Evolutionary conservation across 192 early-diverging fungal genomes (phyloP), one percentile per base, ranked within the genome.

Genomic region (Podila epigama): DNA sequence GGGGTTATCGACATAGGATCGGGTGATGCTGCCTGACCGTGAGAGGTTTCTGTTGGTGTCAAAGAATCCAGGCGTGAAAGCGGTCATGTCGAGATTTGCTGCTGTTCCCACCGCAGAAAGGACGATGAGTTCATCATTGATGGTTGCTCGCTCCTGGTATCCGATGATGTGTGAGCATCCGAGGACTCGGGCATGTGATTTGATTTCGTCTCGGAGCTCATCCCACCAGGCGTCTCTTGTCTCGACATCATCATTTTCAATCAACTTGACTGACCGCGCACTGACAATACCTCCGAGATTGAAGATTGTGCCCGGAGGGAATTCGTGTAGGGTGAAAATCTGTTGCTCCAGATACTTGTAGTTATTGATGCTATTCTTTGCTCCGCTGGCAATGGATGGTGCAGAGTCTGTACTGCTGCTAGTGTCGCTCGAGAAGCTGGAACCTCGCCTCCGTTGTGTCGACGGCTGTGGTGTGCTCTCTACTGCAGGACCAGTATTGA

Each of bases 181-280:
- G 8, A 93, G 64, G 0, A 82, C 73, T 53, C 86, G 61, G 13
- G 92, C 92, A 63, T 94, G 93, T 36, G 81, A 79, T 58, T 91
- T 91, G 77, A 94, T 89, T 70, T 94, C 93, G 32, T 92, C 92
- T 35, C 93, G 79, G 15, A 94, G 72, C 75, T 94, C 93, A 11
- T 81, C 51, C 75, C 78, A 81, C 75, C 78, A 79, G 12, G 75
- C 56, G 22, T 81, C 75, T 7, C 80, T 50, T 5, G 71, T 70
- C 44, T 81, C 75, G 9, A 64, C 65, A 54, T 72, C 70, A 29
- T 81, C 75, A 42, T 81, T 75, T n/a, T 79, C 75, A 29, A 81
- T 79, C 10, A 81, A 31, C 51, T 79, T 81, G 44, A 81, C 78
- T 10, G 80, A 80, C n/a, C 79, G 36, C 8, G 79, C 79, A 37